Evolutionary conservation across 257 asterid species (phyloP).

Genomic region (Ocimum tenuiflorum): DNA sequence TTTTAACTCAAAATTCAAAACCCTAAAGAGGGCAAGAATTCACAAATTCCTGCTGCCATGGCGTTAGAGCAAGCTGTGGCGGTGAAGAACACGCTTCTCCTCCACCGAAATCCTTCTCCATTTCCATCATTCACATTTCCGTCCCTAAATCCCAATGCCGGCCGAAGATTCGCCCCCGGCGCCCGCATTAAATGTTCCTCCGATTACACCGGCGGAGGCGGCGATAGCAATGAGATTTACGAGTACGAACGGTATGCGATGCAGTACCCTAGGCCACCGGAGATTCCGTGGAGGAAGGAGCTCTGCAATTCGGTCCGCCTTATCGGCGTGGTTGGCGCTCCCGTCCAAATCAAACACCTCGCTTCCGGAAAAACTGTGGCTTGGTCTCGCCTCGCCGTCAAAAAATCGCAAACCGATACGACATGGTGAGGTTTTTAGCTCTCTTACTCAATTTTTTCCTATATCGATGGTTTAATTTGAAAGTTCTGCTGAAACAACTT

Average conservation of each 20-base stretch:
- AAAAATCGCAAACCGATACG: conserved; percentile 72
- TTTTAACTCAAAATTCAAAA: background rate
- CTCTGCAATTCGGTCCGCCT: conserved; percentile 60
- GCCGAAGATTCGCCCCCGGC: conserved; percentile 8
- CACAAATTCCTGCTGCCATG: conserved; percentile 18
- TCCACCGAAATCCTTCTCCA: conserved; percentile 21
- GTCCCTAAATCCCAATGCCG: conserved; percentile 15
- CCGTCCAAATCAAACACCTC: conserved; percentile 65
- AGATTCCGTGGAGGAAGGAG: conserved; percentile 56
- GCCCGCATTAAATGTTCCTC: conserved; percentile 26
- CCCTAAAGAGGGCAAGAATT: background rate
- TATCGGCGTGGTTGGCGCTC: conserved; percentile 67
- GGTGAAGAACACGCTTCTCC: conserved; percentile 12
- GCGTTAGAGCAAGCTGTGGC: conserved; percentile 26
- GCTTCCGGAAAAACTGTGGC: conserved; percentile 67
- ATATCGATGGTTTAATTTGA: background rate
- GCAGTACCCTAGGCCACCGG: conserved; percentile 39
- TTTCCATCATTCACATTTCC: conserved; percentile 1
- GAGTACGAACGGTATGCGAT: conserved; percentile 41
- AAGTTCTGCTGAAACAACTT: background rate
- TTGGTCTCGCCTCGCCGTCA: conserved; percentile 80
- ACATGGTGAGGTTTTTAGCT: conserved; percentile 34
- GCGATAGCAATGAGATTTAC: conserved; percentile 24
- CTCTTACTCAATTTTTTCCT: background rate
- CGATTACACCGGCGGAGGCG: conserved; percentile 15